phyloP scores from a whole-genome alignment of 1,284 basidiomycete genomes.

The Tausonia pullulans region DNA sequence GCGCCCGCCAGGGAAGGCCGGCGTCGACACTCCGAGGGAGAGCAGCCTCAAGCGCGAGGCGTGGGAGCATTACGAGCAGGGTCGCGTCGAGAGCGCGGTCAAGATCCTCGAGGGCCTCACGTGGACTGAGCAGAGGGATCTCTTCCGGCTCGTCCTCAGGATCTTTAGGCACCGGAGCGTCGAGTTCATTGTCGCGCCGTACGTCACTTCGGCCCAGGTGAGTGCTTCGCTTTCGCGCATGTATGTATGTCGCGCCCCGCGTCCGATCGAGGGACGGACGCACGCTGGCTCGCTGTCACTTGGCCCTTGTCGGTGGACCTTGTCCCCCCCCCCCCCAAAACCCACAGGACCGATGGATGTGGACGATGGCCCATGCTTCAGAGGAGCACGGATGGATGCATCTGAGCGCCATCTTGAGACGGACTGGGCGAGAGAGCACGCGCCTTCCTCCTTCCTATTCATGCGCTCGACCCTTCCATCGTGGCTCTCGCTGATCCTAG shows the following conservation, averaged over 20 bases:
- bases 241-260: not conserved
- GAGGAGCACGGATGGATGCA: too few species aligned
- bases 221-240: conserved; percentile 23
- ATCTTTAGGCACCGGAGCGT: conserved; percentile 92
- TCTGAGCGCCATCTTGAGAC: too few species aligned
- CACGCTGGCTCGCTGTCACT: not conserved
- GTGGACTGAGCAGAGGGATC: conserved; percentile 58
- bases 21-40: conserved; percentile 40
- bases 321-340: not conserved
- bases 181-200: conserved; percentile 92
- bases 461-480: too few species aligned
- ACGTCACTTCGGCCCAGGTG: conserved; percentile 87
- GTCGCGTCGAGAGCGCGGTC: conserved; percentile 74
- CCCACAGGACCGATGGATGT: too few species aligned
- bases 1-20: conserved; percentile 45
- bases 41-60: conserved; percentile 46
- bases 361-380: too few species aligned
- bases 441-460: too few species aligned
- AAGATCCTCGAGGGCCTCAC: conserved; percentile 64
- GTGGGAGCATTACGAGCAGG: conserved; percentile 81
- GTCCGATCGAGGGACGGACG: not conserved
- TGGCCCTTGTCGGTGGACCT: not conserved
- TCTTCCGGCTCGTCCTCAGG: conserved; percentile 82
- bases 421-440: too few species aligned
- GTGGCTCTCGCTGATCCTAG: too few species aligned